Evolutionary conservation across 371 early-diverging fungal species (phyloP).

Genomic region (Syncephalastrum sp.): DNA sequence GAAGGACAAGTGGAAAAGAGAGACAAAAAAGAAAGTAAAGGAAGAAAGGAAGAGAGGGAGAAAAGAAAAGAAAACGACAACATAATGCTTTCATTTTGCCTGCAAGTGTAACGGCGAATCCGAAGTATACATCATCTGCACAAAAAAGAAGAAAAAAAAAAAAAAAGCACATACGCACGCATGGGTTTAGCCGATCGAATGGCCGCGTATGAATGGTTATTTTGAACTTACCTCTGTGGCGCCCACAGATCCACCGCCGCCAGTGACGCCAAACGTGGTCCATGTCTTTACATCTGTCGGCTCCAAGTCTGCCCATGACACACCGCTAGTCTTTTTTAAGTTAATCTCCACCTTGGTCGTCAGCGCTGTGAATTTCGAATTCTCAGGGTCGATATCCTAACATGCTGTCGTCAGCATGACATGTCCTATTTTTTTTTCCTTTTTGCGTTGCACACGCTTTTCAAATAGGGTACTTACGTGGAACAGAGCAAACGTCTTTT

Average conservation of each 20-base stretch:
- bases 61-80: slow-evolving; percentile 1
- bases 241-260: slow-evolving; percentile 60
- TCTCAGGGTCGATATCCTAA: slow-evolving; percentile 68
- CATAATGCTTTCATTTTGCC: slow-evolving; percentile 5
- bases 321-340: slow-evolving; percentile 82
- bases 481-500: slow-evolving; percentile 60
- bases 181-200: too few relatives aligned
- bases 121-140: slow-evolving; percentile 15
- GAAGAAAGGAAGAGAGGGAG: slow-evolving; percentile 1
- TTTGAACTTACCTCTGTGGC: slow-evolving; percentile 47
- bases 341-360: slow-evolving; percentile 87
- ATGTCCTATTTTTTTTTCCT: not conserved
- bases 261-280: slow-evolving; percentile 86
- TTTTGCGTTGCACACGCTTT: not conserved
- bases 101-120: slow-evolving; percentile 22
- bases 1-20: not conserved
- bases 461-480: slow-evolving; percentile 22
- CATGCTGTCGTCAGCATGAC: not conserved
- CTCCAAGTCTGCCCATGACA: slow-evolving; percentile 86
- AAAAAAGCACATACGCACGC: not conserved
- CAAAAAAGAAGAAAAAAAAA: slow-evolving; percentile 2
- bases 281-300: slow-evolving; percentile 67
- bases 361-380: slow-evolving; percentile 70
- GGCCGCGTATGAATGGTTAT: not conserved
- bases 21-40: slow-evolving; percentile 1